A percentile compares a stretch with the other conserved stretches of the same genome.
Conservation (phyloP, 2,329 filamentous ascomycete genomes). For the Zymoseptoria ardabiliae region DNA sequence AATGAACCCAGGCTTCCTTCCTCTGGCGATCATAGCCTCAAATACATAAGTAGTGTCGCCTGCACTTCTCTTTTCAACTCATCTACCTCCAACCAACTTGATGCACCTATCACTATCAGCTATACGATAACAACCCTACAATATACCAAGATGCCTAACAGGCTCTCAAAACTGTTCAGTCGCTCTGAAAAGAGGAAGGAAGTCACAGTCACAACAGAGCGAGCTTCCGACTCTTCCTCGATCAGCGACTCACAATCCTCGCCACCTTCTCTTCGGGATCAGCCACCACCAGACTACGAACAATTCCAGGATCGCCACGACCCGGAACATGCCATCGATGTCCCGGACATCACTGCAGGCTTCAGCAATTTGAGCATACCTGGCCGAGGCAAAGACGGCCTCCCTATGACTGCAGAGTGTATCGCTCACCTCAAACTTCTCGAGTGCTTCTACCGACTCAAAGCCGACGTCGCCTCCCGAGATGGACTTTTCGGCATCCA, state of each 20-base stretch:
- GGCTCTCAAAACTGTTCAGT: conserved; percentile 24
- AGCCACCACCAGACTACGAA: conserved; percentile 16
- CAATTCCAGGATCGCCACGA: conserved; percentile 1
- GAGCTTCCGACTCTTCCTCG: conserved; percentile 6
- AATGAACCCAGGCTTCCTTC: not conserved
- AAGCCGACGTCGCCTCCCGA: conserved; percentile 57
- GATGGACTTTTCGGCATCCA: conserved; percentile 61
- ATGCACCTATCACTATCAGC: not conserved
- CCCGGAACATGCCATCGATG: conserved; percentile 14
- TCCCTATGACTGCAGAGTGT: conserved; percentile 50
- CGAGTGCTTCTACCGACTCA: conserved; percentile 58
- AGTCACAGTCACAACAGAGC: conserved; percentile 20
- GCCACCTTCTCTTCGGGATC: not conserved
- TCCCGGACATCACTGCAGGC: conserved; percentile 24
- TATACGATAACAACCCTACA: not conserved
- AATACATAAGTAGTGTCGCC: not conserved
- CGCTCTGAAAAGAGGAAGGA: conserved; percentile 24
- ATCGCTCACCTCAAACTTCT: conserved; percentile 69
- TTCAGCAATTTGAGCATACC: conserved; percentile 28
- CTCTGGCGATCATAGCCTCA: not conserved
- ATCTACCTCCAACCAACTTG: not conserved
- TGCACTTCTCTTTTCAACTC: not conserved
- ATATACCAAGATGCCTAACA: conserved; percentile 19
- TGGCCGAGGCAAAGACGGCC: conserved; percentile 16
- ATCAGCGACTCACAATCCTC: conserved; percentile 10